phyloP scores from a whole-genome alignment of 495 filamentous ascomycete genomes.

The Talaromyces ruber region DNA sequence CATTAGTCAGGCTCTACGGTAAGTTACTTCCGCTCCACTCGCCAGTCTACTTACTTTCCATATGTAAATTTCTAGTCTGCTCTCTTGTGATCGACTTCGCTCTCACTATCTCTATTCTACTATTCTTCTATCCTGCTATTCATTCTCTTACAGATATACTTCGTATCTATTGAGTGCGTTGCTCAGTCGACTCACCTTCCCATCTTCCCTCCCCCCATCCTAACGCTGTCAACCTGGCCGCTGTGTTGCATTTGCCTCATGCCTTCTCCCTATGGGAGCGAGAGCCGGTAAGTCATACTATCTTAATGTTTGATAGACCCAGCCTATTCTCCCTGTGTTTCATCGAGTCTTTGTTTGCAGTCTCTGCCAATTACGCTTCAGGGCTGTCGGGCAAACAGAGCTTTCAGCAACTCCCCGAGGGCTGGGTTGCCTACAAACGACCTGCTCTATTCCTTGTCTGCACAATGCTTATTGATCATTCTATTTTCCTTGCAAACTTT shows the following conservation, averaged over 20 bases:
- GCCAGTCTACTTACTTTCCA: background rate
- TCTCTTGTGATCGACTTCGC: background rate
- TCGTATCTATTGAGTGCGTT: background rate
- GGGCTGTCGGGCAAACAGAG: background rate
- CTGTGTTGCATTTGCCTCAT: slow-evolving; percentile 5
- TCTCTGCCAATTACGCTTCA: background rate
- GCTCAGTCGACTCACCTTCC: background rate
- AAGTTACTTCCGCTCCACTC: background rate
- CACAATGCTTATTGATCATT: background rate
- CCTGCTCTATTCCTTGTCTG: background rate
- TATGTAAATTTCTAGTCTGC: background rate
- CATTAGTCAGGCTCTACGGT: background rate
- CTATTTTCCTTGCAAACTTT: background rate
- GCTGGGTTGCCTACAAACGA: background rate
- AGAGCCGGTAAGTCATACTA: slow-evolving; percentile 2
- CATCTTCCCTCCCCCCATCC: too few species aligned
- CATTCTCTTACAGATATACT: background rate
- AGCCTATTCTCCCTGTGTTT: background rate
- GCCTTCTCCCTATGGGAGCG: slow-evolving; percentile 8
- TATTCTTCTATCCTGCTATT: background rate
- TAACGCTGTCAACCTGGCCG: slow-evolving; percentile 4
- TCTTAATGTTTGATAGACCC: background rate
- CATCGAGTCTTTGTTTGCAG: background rate
- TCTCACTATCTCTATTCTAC: background rate
- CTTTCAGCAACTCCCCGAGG: background rate